A percentile compares a stretch with the other conserved stretches of the same genome.
These are phyloP conservation scores for Coniochaeta ligniaria DNA, from an alignment of 2,329 filamentous ascomycete genomes.

Conservation along the genomic window DNA sequence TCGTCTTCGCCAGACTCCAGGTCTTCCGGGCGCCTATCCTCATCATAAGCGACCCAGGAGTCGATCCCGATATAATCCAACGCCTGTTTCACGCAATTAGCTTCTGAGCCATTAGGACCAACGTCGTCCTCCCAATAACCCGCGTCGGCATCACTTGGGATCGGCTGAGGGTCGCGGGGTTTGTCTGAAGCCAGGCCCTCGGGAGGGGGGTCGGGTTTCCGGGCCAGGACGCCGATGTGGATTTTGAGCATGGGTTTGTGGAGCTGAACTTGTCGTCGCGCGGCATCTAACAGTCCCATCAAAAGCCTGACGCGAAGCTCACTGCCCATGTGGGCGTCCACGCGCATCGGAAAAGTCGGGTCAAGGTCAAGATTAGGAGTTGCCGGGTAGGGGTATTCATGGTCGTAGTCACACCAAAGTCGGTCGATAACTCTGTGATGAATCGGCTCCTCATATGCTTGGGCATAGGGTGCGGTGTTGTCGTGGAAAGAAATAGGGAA, in stretches of 20 bases:
- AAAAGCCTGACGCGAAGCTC: not conserved
- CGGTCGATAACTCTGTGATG: too few species aligned
- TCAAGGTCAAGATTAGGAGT: too few species aligned
- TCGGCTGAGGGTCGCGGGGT: too few species aligned
- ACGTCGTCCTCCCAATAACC: too few species aligned
- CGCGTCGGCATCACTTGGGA: too few species aligned
- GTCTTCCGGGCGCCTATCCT: too few species aligned
- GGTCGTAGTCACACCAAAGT: too few species aligned
- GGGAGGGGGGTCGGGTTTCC: not conserved
- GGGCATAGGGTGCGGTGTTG: too few species aligned
- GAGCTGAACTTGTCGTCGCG: not conserved
- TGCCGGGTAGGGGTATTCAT: too few species aligned
- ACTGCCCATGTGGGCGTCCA: not conserved
- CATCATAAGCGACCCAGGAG: not conserved
- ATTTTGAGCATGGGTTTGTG: not conserved
- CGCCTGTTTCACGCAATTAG: not conserved
- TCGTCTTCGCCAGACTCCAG: not conserved
- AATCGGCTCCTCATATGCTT: too few species aligned
- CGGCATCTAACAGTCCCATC: not conserved
- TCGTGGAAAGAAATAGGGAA: too few species aligned
- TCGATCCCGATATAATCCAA: not conserved
- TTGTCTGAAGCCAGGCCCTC: not conserved
- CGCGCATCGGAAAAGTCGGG: not conserved
- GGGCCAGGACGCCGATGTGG: not conserved
- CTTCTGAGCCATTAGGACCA: not conserved